Percentiles rank a stretch among this genome's conserved stretches.
Evolutionary conservation across 2,329 filamentous ascomycete genomes (phyloP).

Genomic region (Claviceps humidiphila): DNA sequence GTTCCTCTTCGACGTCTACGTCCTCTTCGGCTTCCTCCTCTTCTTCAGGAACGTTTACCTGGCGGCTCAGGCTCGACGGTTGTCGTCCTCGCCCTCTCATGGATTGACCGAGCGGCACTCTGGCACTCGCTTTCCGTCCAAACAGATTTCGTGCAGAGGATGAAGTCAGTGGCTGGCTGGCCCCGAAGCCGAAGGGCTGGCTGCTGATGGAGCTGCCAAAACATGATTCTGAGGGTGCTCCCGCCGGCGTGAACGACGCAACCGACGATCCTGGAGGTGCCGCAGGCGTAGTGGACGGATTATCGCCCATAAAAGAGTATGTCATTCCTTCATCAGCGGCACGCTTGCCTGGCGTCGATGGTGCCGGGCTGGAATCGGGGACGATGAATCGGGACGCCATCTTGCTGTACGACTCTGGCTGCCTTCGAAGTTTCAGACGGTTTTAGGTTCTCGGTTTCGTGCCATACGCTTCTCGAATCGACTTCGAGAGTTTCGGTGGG

Average conservation of each 20-base stretch:
- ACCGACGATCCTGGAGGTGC: constrained; percentile 38
- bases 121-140: constrained; percentile 21
- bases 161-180: constrained; percentile 11
- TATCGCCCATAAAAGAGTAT: constrained; percentile 27
- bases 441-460: not conserved
- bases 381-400: constrained; percentile 31
- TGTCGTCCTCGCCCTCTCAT: constrained; percentile 28
- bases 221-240: constrained; percentile 41
- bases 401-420: constrained; percentile 7
- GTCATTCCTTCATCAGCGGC: constrained; percentile 18
- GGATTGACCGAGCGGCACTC: constrained; percentile 34
- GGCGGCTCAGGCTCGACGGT: constrained; percentile 38
- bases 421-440: not conserved
- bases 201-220: constrained; percentile 39
- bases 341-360: constrained; percentile 35
- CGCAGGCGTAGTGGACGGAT: constrained; percentile 40
- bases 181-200: constrained; percentile 28
- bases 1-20: constrained; percentile 21
- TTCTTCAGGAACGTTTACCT: constrained; percentile 21
- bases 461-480: not conserved
- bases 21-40: constrained; percentile 18
- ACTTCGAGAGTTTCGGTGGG: too few species aligned
- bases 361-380: constrained; percentile 30
- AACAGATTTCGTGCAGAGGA: constrained; percentile 25
- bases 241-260: constrained; percentile 41